A percentile compares a stretch with the other conserved stretches of the same genome.
phyloP scores from a whole-genome alignment of 805 yeast genomes.

The Candida nemodendra region DNA sequence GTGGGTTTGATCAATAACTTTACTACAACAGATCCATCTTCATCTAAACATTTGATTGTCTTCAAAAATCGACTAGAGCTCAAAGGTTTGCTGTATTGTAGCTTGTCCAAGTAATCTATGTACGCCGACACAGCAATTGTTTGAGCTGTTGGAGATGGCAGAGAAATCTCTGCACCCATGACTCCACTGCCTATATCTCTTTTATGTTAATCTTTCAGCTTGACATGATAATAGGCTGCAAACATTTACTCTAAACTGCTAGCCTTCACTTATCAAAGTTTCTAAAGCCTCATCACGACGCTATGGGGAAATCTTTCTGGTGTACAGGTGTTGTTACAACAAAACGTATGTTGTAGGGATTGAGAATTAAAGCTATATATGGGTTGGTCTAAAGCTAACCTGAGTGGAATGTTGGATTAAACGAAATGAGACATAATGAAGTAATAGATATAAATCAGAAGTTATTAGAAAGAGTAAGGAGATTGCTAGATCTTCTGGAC shows the following conservation, averaged over 20 bases:
- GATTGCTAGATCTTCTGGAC: constrained; percentile 7
- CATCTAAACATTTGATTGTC: constrained; percentile 77
- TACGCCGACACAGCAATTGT: constrained; percentile 91
- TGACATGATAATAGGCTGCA: too few species aligned
- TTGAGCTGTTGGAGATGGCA: constrained; percentile 86
- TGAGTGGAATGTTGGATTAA: too few species aligned
- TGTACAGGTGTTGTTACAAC: too few species aligned
- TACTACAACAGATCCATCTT: constrained; percentile 69
- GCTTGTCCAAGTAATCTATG: constrained; percentile 70
- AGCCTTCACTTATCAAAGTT: too few species aligned
- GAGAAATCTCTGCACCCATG: constrained; percentile 90
- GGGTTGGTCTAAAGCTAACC: too few species aligned
- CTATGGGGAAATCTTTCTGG: background rate
- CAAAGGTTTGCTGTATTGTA: constrained; percentile 72
- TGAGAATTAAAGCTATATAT: too few species aligned
- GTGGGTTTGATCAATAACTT: constrained; percentile 80
- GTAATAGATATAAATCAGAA: too few species aligned
- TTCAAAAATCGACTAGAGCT: constrained; percentile 84
- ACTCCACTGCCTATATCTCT: background rate
- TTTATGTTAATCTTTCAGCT: background rate
- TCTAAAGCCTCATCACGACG: too few species aligned
- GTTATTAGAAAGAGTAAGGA: too few species aligned
- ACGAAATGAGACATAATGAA: too few species aligned
- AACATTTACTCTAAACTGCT: too few species aligned
- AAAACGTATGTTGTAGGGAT: too few species aligned